Percentiles rank a stretch among this genome's conserved stretches.
Evolutionary conservation across 1,139 yeast genomes (phyloP).

Genomic region (Taphrina sp.): DNA sequence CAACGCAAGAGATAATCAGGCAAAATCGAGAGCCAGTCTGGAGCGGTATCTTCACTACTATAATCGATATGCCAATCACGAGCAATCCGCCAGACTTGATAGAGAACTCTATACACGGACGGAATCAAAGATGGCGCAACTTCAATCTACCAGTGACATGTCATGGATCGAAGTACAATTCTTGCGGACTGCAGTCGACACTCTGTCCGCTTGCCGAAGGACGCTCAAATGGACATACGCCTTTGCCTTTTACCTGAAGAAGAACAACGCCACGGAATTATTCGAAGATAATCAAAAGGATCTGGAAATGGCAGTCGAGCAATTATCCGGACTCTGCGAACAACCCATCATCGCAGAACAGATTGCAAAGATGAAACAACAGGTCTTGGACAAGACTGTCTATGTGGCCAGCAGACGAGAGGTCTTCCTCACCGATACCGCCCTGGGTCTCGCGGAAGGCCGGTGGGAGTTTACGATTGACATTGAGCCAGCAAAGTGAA

Average conservation of each 20-base stretch:
- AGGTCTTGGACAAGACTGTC: conserved; percentile 45
- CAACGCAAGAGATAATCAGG: conserved; percentile 44
- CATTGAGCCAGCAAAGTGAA: conserved; percentile 3
- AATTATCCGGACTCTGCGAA: conserved; percentile 65
- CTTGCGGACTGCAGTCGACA: conserved; percentile 65
- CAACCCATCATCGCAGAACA: conserved; percentile 42
- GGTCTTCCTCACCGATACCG: conserved; percentile 45
- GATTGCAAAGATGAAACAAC: conserved; percentile 43
- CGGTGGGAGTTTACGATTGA: conserved; percentile 42
- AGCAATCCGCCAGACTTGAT: conserved; percentile 74
- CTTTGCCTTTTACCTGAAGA: conserved; percentile 65
- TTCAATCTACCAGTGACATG: conserved; percentile 63
- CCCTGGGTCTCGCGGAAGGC: conserved; percentile 44
- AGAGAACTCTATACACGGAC: conserved; percentile 60
- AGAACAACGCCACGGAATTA: conserved; percentile 50
- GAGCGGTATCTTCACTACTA: conserved; percentile 75
- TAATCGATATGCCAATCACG: conserved; percentile 73
- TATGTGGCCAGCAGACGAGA: conserved; percentile 45
- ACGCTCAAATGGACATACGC: conserved; percentile 91
- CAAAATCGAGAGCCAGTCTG: conserved; percentile 49
- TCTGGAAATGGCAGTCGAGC: conserved; percentile 73
- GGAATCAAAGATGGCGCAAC: conserved; percentile 60
- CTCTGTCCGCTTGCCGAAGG: conserved; percentile 66
- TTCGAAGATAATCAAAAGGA: conserved; percentile 75
- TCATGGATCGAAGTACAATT: conserved; percentile 93